phyloP scores from a whole-genome alignment of 1,139 yeast species.

The Suhomyces panamericanus region DNA sequence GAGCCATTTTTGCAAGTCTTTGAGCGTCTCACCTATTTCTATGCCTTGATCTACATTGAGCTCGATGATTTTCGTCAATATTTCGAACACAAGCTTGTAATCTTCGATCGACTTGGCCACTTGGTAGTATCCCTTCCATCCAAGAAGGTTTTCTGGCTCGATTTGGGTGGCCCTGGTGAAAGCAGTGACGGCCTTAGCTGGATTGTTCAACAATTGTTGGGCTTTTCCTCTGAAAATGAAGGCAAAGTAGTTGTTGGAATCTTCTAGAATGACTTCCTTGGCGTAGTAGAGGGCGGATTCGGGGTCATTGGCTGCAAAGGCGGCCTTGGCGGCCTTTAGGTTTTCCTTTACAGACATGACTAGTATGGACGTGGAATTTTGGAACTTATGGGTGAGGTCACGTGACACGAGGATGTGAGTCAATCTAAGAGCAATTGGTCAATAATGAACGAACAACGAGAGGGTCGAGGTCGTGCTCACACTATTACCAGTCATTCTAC shows the following conservation, averaged over 20 bases:
- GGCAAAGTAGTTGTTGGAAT: slow-evolving; percentile 63
- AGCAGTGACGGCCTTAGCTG: slow-evolving; percentile 45
- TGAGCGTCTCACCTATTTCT: slow-evolving; percentile 47
- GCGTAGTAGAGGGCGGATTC: slow-evolving; percentile 56
- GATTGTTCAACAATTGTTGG: slow-evolving; percentile 42
- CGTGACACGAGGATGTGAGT: neutral
- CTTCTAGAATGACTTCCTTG: slow-evolving; percentile 53
- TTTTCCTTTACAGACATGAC: slow-evolving; percentile 32
- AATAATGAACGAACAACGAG: no score
- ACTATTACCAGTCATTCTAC: neutral
- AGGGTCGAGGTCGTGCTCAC: no score
- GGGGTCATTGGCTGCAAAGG: slow-evolving; percentile 57
- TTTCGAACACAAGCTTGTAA: slow-evolving; percentile 48
- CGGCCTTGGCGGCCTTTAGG: slow-evolving; percentile 60
- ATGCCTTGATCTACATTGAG: slow-evolving; percentile 33
- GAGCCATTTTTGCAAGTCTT: slow-evolving; percentile 48
- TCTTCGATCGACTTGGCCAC: slow-evolving; percentile 35
- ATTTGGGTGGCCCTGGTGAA: slow-evolving; percentile 58
- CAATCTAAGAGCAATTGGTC: no score
- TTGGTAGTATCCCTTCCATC: slow-evolving; percentile 78
- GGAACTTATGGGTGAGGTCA: neutral
- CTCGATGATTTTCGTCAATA: slow-evolving; percentile 30
- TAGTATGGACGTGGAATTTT: neutral
- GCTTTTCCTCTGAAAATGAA: slow-evolving; percentile 64
- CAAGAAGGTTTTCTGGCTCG: slow-evolving; percentile 56